phyloP scores from a whole-genome alignment of 78 protist genomes.

The Cavenderia fasciculata region DNA sequence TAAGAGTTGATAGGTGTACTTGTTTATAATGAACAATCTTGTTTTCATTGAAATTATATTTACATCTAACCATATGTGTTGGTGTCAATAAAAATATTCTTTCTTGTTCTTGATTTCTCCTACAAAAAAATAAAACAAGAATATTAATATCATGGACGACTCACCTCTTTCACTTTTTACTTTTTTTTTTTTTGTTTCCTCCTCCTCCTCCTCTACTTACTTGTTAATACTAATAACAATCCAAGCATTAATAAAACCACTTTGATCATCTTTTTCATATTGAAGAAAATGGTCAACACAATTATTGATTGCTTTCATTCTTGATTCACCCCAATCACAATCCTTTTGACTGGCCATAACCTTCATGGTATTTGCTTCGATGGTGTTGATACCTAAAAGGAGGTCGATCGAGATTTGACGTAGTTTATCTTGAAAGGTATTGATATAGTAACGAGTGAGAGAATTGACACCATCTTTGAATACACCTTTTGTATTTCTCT shows the following conservation, averaged over 20 bases:
- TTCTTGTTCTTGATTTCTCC: slow-evolving; percentile 78
- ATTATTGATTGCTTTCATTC: slow-evolving; percentile 63
- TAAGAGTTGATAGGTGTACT: background rate
- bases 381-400: slow-evolving; percentile 33
- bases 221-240: slow-evolving; percentile 48
- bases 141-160: too few species aligned
- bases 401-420: slow-evolving; percentile 70
- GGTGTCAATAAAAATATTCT: slow-evolving; percentile 62
- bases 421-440: slow-evolving; percentile 84
- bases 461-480: slow-evolving; percentile 87
- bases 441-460: slow-evolving; percentile 83
- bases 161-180: too few species aligned
- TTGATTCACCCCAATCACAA: slow-evolving; percentile 65
- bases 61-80: slow-evolving; percentile 48
- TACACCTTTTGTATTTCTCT: slow-evolving; percentile 76
- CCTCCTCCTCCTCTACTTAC: too few species aligned
- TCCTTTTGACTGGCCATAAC: slow-evolving; percentile 38
- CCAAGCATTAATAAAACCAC: slow-evolving; percentile 68
- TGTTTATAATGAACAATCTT: slow-evolving; percentile 59
- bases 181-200: too few species aligned
- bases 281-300: slow-evolving; percentile 65
- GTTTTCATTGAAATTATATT: slow-evolving; percentile 65
- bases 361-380: slow-evolving; percentile 22
- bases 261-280: slow-evolving; percentile 15
- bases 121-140: too few species aligned